These are phyloP conservation scores for Gossypium rotundifolium DNA, from an alignment of 345 rosid species.

Conservation along the genomic window DNA sequence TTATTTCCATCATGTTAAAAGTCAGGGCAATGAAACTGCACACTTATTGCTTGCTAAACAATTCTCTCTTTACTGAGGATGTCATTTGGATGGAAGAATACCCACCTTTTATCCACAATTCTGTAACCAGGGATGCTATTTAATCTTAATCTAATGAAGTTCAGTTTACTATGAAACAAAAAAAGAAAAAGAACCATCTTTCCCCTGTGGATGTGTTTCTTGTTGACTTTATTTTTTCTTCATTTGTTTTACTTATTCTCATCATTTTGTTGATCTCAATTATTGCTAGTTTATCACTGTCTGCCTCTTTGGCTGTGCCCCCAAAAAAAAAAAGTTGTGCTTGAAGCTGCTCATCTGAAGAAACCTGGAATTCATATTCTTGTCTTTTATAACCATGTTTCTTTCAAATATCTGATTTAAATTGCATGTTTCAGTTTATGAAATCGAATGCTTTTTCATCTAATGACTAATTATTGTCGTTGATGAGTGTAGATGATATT, in stretches of 20 bases:
- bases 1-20: too few species aligned
- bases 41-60: too few species aligned
- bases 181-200: slow-evolving; percentile 13
- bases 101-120: too few species aligned
- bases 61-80: too few species aligned
- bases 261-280: not conserved
- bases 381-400: not conserved
- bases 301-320: not conserved
- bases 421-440: not conserved
- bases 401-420: not conserved
- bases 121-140: too few species aligned
- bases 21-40: too few species aligned
- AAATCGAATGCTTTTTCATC: not conserved
- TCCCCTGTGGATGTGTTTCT: slow-evolving; percentile 1
- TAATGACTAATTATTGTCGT: not conserved
- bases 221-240: not conserved
- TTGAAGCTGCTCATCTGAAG: slow-evolving; percentile 1
- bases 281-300: not conserved
- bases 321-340: not conserved
- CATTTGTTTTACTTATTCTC: not conserved
- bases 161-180: too few species aligned
- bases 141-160: too few species aligned
- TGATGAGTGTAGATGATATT: slow-evolving; percentile 44
- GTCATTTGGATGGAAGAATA: too few species aligned
- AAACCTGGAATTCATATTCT: not conserved